Evolutionary conservation across 257 asterid genomes (phyloP).

Genomic region (Jacaranda mimosifolia): DNA sequence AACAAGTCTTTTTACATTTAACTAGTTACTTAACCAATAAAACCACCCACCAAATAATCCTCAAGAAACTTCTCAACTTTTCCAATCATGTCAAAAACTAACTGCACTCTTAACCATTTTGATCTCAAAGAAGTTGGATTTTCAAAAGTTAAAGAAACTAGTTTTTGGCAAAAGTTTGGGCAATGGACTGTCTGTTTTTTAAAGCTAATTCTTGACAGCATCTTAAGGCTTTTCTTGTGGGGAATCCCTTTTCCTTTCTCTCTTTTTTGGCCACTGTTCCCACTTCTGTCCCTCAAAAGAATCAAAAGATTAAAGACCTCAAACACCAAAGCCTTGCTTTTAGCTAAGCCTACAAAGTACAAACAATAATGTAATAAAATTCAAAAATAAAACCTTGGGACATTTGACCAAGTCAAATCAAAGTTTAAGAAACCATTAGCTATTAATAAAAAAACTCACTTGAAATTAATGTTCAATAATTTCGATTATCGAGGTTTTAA

Average conservation of each 20-base stretch:
- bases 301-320: constrained; percentile 22
- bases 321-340: constrained; percentile 21
- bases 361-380: neutral
- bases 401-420: constrained; percentile 42
- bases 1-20: neutral
- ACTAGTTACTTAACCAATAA: neutral
- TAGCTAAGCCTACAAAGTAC: neutral
- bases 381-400: constrained; percentile 12
- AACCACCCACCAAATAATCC: neutral
- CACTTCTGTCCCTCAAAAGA: constrained; percentile 41
- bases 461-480: neutral
- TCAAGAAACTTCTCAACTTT: constrained; percentile 22
- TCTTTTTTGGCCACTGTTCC: neutral
- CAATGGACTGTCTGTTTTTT: constrained; percentile 28
- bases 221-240: neutral
- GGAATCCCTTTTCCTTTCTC: constrained; percentile 16
- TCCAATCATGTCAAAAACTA: neutral
- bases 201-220: constrained; percentile 25
- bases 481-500: constrained; percentile 27
- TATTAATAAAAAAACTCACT: neutral
- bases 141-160: constrained; percentile 13
- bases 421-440: neutral
- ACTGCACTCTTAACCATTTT: constrained; percentile 17
- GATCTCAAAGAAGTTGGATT: constrained; percentile 21
- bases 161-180: constrained; percentile 27